Conservation (phyloP, 108 stramenopile species). For the Bacterosira constricta region DNA sequence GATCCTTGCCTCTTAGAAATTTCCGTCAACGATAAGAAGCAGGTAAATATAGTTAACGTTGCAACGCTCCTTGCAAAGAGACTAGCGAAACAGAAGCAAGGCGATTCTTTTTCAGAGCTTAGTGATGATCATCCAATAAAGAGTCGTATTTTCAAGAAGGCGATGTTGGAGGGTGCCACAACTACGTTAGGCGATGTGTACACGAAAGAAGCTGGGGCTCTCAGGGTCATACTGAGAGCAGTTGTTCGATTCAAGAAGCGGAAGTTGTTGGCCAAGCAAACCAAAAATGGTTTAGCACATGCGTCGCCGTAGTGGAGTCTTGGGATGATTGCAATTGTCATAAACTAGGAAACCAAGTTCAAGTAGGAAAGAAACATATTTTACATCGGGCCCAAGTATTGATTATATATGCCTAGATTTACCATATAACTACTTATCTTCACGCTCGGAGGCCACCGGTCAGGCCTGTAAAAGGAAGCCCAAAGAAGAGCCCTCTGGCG, state of each 20-base stretch:
- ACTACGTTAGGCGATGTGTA: constrained; percentile 22
- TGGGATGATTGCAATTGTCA: too few relatives aligned
- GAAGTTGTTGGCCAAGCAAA: too few relatives aligned
- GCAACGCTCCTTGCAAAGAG: constrained; percentile 38
- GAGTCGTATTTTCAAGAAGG: not conserved
- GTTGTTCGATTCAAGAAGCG: constrained; percentile 13
- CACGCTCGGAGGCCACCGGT: too few relatives aligned
- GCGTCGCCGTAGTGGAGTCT: too few relatives aligned
- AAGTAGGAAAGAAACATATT: too few relatives aligned
- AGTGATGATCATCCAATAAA: constrained; percentile 28
- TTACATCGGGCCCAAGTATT: too few relatives aligned
- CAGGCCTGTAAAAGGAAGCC: too few relatives aligned
- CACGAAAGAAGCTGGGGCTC: constrained; percentile 2
- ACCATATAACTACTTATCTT: too few relatives aligned
- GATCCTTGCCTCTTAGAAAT: constrained; percentile 35
- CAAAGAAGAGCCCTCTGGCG: too few relatives aligned
- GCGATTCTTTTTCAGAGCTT: constrained; percentile 35
- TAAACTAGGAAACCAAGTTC: too few relatives aligned
- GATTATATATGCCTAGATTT: too few relatives aligned
- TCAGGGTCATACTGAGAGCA: constrained; percentile 11
- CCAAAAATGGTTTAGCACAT: too few relatives aligned
- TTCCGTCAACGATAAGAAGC: constrained; percentile 19
- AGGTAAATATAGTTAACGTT: constrained; percentile 41
- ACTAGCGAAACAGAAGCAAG: constrained; percentile 43
- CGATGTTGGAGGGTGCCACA: constrained; percentile 8